These are phyloP conservation scores for Saururus chinensis DNA, from an alignment of 164 flowering plant genomes.

Conservation along the genomic window DNA sequence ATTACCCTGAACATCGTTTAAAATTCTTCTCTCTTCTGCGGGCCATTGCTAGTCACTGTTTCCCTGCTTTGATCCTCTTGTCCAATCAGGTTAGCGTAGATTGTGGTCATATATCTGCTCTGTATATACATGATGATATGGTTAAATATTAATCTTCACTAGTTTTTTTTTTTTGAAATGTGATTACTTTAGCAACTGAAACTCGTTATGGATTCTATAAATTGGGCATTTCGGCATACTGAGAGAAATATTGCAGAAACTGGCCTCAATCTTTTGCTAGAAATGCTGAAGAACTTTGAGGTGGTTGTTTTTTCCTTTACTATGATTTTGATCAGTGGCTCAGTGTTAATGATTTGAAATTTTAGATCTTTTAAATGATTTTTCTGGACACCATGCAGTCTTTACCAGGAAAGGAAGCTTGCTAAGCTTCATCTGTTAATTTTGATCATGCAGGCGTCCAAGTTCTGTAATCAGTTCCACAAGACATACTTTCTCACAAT, in stretches of 20 bases:
- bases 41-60: conserved; percentile 95
- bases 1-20: conserved; percentile 96
- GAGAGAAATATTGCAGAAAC: conserved; percentile 98
- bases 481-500: conserved; percentile 71
- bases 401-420: too few species aligned
- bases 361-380: not conserved
- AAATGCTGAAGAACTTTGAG: conserved; percentile 98
- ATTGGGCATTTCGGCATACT: conserved; percentile 99
- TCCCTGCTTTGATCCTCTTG: conserved; percentile 76
- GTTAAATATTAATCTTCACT: too few species aligned
- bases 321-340: not conserved
- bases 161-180: not conserved
- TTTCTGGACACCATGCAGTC: not conserved
- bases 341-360: not conserved
- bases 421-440: too few species aligned
- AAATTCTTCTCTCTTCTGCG: conserved; percentile 91
- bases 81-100: conserved; percentile 67
- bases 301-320: conserved; percentile 15
- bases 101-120: not conserved
- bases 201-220: conserved; percentile 95
- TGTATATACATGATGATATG: too few species aligned
- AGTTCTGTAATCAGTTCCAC: conserved; percentile 91
- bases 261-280: conserved; percentile 81
- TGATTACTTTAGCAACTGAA: conserved; percentile 64
- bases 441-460: conserved; percentile 49